Percentiles rank a stretch among this genome's conserved stretches.
These are phyloP conservation scores for Phytopythium helicoides DNA, from an alignment of 352 stramenopile genomes.

Conservation along the genomic window DNA sequence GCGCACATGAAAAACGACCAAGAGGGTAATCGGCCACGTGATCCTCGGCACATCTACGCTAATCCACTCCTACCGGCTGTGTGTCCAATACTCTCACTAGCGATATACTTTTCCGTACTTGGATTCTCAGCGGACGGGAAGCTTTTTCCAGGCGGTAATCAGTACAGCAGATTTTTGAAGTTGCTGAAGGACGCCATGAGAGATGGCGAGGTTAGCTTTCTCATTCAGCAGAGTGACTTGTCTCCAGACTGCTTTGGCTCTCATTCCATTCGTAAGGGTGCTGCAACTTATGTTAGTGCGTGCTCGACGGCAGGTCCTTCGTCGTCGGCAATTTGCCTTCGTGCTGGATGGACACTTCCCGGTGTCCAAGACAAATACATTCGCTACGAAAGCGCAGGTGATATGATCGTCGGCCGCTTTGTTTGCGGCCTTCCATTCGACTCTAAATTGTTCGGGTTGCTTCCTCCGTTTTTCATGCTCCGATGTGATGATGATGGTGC, in stretches of 20 bases:
- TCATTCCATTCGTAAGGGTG: constrained; percentile 19
- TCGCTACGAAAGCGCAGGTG: constrained; percentile 18
- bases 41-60: constrained; percentile 22
- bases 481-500: background rate
- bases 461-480: constrained; percentile 15
- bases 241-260: constrained; percentile 13
- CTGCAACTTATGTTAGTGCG: constrained; percentile 14
- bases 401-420: constrained; percentile 18
- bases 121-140: constrained; percentile 9
- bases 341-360: constrained; percentile 19
- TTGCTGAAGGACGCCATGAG: constrained; percentile 5
- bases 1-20: constrained; percentile 31
- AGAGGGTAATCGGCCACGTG: constrained; percentile 12
- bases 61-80: constrained; percentile 18
- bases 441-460: constrained; percentile 10
- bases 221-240: background rate
- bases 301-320: constrained; percentile 17
- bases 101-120: constrained; percentile 11
- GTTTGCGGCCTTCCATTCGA: constrained; percentile 11
- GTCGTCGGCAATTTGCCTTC: constrained; percentile 16
- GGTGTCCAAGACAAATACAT: constrained; percentile 24
- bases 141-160: constrained; percentile 14
- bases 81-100: constrained; percentile 21
- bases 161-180: constrained; percentile 23
- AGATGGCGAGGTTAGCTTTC: constrained; percentile 1